Conservation (phyloP, 495 filamentous ascomycete species). For the Penicillium lividum region DNA sequence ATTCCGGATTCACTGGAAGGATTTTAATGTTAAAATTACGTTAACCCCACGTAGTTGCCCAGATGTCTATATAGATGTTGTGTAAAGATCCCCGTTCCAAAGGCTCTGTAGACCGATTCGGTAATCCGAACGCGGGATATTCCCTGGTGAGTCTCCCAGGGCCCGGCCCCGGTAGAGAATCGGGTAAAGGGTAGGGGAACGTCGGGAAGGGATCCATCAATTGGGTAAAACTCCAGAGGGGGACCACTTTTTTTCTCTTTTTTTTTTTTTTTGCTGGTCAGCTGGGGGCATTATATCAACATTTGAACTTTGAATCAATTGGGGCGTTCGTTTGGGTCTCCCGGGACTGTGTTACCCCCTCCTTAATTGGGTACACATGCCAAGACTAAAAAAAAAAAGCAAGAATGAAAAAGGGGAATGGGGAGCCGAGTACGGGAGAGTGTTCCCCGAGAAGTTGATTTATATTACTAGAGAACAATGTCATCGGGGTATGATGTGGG, state of each 20-base stretch:
- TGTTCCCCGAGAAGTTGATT: neutral
- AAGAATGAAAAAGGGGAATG: conserved; percentile 4
- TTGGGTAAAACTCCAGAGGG: conserved; percentile 1
- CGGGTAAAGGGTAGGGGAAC: neutral
- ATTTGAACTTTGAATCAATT: neutral
- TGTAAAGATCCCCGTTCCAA: neutral
- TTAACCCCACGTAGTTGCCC: neutral
- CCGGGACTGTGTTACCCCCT: neutral
- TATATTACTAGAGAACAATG: conserved; percentile 3
- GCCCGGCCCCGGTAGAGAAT: neutral
- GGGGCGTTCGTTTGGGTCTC: neutral
- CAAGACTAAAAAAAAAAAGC: neutral
- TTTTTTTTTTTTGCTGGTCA: conserved; percentile 5
- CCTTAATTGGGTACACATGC: neutral
- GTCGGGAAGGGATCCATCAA: conserved; percentile 2
- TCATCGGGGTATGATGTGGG: conserved; percentile 4
- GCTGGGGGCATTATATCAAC: neutral
- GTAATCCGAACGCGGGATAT: conserved; percentile 12
- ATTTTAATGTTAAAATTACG: neutral
- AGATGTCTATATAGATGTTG: neutral
- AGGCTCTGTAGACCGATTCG: conserved; percentile 13
- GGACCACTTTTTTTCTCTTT: conserved; percentile 2
- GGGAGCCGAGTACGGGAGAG: neutral
- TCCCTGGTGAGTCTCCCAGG: neutral
- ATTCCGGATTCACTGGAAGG: neutral